Conservation (phyloP, 805 yeast genomes). For the Candida manassasensis region DNA sequence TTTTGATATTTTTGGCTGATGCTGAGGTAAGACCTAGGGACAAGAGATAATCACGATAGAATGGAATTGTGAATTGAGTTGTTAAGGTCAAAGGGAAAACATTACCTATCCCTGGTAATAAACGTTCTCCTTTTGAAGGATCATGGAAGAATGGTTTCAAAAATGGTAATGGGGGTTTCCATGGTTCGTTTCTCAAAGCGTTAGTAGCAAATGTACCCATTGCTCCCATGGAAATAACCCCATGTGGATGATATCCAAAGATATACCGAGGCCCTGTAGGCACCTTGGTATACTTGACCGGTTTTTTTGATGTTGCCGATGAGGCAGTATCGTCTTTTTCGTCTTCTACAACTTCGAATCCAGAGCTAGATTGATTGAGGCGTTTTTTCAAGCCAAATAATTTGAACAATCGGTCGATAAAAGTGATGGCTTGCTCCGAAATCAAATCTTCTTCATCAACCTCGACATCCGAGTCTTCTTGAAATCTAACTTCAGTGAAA, state of each 20-base stretch:
- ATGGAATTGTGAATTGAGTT: constrained; percentile 78
- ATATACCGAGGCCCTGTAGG: constrained; percentile 70
- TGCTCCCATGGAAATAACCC: constrained; percentile 88
- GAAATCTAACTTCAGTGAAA: constrained; percentile 37
- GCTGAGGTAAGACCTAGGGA: constrained; percentile 84
- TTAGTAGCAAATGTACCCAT: constrained; percentile 76
- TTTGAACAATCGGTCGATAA: constrained; percentile 32
- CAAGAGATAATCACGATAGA: constrained; percentile 80
- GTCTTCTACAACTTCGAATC: background rate
- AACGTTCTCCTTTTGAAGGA: constrained; percentile 60
- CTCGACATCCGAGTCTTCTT: constrained; percentile 21
- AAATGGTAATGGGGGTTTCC: constrained; percentile 28
- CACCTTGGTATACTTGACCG: constrained; percentile 20
- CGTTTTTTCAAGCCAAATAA: constrained; percentile 34
- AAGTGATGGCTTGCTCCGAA: constrained; percentile 32
- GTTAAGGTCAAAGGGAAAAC: constrained; percentile 73
- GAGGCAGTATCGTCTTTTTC: background rate
- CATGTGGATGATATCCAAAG: constrained; percentile 95
- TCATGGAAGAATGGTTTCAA: constrained; percentile 45
- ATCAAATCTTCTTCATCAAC: constrained; percentile 40
- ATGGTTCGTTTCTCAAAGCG: constrained; percentile 40
- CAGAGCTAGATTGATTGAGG: constrained; percentile 24
- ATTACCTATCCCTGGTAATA: constrained; percentile 80
- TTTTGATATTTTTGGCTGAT: constrained; percentile 62
- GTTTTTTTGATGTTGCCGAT: constrained; percentile 7